Base-by-base conservation (phyloP, 1,284 basidiomycete species). In the Ganoderma lingzhi region DNA sequence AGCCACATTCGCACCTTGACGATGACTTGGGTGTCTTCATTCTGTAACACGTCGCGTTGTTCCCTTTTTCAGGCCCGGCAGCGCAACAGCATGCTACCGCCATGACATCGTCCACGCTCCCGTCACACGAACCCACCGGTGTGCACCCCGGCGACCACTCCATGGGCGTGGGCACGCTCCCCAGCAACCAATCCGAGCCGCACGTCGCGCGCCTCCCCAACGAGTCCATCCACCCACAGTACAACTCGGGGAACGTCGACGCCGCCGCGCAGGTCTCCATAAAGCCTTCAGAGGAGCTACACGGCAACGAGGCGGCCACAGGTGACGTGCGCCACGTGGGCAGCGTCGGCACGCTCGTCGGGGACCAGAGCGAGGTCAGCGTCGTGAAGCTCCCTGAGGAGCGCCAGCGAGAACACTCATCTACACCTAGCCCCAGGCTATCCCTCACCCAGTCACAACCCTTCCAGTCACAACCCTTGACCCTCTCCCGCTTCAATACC, bases 371-470 rank as follows among this genome's bases (percentile, higher is more conserved):
- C 55, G 81, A 83, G 68, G 63, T 68, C 10, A 76, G 73, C 48
- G 79, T 81, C 37, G 80, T 79, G 5, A 73, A 73, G 41, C 72
- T 80, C 0, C 80, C 81, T 0, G 78, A 78, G 23, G 80, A 82
- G 70, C 70, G 68, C 14, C 67, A 64, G 53, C 66, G 41, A 32
- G 48, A 67, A 23, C 23, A 45, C 30, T 56, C n/a, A n/a, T n/a
- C n/a, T n/a, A n/a, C n/a, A n/a, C n/a, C n/a, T n/a, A n/a, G n/a
- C n/a, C n/a, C n/a, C n/a, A n/a, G n/a, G n/a, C n/a, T n/a, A n/a
- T n/a, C n/a, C n/a, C n/a, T n/a, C n/a, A n/a, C n/a, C n/a, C n/a
- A n/a, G n/a, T n/a, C n/a, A n/a, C n/a, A n/a, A n/a, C n/a, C n/a
- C n/a, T n/a, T n/a, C n/a, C n/a, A n/a, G n/a, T n/a, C n/a, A n/a